These are phyloP conservation scores for Tylopilus intermedius DNA, from an alignment of 768 basidiomycete genomes.

Conservation along the genomic window DNA sequence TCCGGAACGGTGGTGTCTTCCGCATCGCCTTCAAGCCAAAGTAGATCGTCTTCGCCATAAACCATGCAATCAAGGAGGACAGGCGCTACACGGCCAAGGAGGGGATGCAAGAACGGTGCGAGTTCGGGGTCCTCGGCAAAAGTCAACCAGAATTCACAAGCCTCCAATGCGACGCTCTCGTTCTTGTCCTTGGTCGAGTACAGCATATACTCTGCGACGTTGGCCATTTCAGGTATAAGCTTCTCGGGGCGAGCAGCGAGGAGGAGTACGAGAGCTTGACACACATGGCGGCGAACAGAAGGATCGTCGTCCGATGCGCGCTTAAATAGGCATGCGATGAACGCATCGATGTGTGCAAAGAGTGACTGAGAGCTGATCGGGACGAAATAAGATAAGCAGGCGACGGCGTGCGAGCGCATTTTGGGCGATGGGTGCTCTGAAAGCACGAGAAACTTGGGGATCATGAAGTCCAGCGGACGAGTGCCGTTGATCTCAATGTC, in stretches of 20 bases:
- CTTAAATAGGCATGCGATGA: slow-evolving; percentile 91
- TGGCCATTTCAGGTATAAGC: slow-evolving; percentile 90
- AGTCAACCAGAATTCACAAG: slow-evolving; percentile 99
- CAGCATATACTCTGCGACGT: slow-evolving; percentile 98
- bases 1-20: slow-evolving; percentile 90
- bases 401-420: slow-evolving; percentile 90
- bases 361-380: slow-evolving; percentile 84
- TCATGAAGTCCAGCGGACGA: slow-evolving; percentile 93
- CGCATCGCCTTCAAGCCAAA: slow-evolving; percentile 88
- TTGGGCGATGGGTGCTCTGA: slow-evolving; percentile 81
- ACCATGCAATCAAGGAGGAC: slow-evolving; percentile 96
- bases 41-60: slow-evolving; percentile 92
- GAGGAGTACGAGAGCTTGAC: slow-evolving; percentile 89
- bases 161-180: slow-evolving; percentile 93
- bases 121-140: slow-evolving; percentile 95
- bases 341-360: slow-evolving; percentile 85
- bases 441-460: slow-evolving; percentile 88
- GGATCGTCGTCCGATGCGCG: slow-evolving; percentile 91
- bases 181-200: slow-evolving; percentile 98
- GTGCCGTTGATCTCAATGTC: slow-evolving; percentile 90
- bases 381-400: slow-evolving; percentile 92
- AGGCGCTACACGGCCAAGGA: slow-evolving; percentile 88
- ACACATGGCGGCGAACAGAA: slow-evolving; percentile 92
- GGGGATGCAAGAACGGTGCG: slow-evolving; percentile 75
- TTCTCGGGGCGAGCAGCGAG: slow-evolving; percentile 92